Evolutionary conservation across 2,329 filamentous ascomycete species (phyloP).

Genomic region (Cladophialophora exuberans): DNA sequence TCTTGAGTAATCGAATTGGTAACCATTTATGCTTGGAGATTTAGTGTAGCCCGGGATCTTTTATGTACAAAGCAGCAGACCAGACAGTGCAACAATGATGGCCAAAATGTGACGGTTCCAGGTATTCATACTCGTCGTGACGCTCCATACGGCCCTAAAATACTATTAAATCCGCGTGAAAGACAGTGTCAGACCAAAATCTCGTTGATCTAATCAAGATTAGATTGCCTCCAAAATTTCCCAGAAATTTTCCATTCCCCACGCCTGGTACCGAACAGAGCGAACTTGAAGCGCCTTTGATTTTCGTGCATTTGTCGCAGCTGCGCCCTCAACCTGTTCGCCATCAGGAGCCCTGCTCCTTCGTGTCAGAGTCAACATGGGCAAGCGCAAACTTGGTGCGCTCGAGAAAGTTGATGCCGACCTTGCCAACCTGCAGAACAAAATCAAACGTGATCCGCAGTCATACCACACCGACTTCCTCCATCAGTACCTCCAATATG

Average conservation of each 20-base stretch:
- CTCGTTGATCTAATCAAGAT: neutral
- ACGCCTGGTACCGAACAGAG: too few relatives aligned
- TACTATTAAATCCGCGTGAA: too few relatives aligned
- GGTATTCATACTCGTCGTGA: neutral
- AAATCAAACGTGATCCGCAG: slow-evolving; percentile 82
- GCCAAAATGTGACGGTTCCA: neutral
- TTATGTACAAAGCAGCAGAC: too few relatives aligned
- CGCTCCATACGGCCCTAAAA: too few relatives aligned
- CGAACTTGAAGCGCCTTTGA: too few relatives aligned
- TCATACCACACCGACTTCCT: slow-evolving; percentile 90
- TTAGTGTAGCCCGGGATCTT: too few relatives aligned
- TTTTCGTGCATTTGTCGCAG: neutral
- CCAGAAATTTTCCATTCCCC: too few relatives aligned
- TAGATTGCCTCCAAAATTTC: neutral
- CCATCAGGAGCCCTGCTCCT: neutral
- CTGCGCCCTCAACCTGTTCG: neutral
- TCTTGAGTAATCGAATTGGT: too few relatives aligned
- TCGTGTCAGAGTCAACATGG: slow-evolving; percentile 55
- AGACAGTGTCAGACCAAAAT: neutral
- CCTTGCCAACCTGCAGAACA: slow-evolving; percentile 86
- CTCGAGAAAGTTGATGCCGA: slow-evolving; percentile 96
- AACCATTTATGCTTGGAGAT: too few relatives aligned
- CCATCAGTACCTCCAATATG: slow-evolving; percentile 88
- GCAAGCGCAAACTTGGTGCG: slow-evolving; percentile 85
- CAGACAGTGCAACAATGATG: too few relatives aligned